Percentiles rank a stretch among this genome's conserved stretches.
phyloP scores from a whole-genome alignment of 768 basidiomycete species.

The Amanita rubescens region DNA sequence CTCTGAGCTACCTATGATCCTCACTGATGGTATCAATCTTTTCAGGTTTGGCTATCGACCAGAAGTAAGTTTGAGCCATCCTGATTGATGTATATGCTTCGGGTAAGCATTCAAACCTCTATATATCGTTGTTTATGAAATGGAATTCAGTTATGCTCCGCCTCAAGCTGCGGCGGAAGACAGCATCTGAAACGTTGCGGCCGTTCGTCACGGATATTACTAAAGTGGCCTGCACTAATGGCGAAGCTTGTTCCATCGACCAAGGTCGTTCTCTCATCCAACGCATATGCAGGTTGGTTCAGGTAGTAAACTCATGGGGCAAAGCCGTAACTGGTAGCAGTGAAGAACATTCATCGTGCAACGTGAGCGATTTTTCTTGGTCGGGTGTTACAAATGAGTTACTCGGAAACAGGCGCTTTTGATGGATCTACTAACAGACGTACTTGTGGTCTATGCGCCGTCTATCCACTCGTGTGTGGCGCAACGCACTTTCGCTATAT shows the following conservation, averaged over 20 bases:
- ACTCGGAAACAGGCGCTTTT: constrained; percentile 13
- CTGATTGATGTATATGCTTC: constrained; percentile 32
- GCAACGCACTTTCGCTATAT: constrained; percentile 34
- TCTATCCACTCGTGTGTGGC: constrained; percentile 39
- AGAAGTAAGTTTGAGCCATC: constrained; percentile 9
- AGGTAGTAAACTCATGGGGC: constrained; percentile 23
- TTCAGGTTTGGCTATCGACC: constrained; percentile 25
- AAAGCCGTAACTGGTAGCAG: constrained; percentile 10
- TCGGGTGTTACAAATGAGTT: neutral
- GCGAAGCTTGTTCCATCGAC: constrained; percentile 16
- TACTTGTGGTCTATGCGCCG: constrained; percentile 24
- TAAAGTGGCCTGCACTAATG: constrained; percentile 21
- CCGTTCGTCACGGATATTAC: constrained; percentile 33
- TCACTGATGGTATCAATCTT: constrained; percentile 9
- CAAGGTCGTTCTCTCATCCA: constrained; percentile 28
- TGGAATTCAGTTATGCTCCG: constrained; percentile 35
- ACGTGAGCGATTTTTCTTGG: constrained; percentile 18
- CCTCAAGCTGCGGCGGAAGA: constrained; percentile 33
- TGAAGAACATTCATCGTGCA: constrained; percentile 20
- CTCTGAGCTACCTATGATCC: constrained; percentile 3
- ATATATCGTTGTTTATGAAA: neutral
- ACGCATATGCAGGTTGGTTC: constrained; percentile 21
- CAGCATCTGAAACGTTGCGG: constrained; percentile 33
- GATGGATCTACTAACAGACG: constrained; percentile 14
- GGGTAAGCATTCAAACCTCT: constrained; percentile 21